These are phyloP conservation scores for Arthrinium puccinioides DNA, from an alignment of 2,329 filamentous ascomycete species.

Conservation along the genomic window DNA sequence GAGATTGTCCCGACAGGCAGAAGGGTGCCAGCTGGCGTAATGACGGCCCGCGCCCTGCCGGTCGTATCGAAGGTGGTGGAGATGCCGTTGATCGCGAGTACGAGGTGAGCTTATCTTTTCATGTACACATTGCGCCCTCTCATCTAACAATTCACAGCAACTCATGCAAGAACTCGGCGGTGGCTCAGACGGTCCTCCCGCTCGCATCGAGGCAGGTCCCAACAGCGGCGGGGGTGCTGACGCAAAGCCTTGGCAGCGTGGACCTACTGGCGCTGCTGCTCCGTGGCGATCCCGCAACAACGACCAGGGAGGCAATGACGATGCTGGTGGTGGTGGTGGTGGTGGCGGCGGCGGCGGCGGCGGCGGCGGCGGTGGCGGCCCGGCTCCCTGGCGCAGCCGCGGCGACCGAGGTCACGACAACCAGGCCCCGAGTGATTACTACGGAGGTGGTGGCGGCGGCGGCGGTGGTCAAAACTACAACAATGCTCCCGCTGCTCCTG, in stretches of 20 bases:
- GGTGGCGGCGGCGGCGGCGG: slow-evolving; percentile 33
- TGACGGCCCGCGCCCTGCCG: slow-evolving; percentile 51
- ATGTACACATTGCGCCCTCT: too few species aligned
- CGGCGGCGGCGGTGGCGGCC: slow-evolving; percentile 26
- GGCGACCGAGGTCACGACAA: slow-evolving; percentile 37
- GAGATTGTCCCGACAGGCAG: slow-evolving; percentile 93
- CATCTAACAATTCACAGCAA: slow-evolving; percentile 54
- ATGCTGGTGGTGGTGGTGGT: slow-evolving; percentile 22
- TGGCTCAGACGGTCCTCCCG: slow-evolving; percentile 59
- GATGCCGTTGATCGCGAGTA: slow-evolving; percentile 91
- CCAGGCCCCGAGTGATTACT: slow-evolving; percentile 34
- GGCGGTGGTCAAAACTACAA: slow-evolving; percentile 31
- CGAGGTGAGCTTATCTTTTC: slow-evolving; percentile 55
- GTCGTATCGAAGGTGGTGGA: slow-evolving; percentile 64
- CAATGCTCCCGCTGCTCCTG: slow-evolving; percentile 21
- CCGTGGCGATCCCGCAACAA: slow-evolving; percentile 63
- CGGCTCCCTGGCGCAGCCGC: slow-evolving; percentile 60
- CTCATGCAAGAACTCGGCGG: slow-evolving; percentile 96
- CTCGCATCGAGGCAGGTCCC: slow-evolving; percentile 81
- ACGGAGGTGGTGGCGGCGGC: slow-evolving; percentile 39
- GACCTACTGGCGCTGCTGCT: slow-evolving; percentile 74
- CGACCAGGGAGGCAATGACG: slow-evolving; percentile 38
- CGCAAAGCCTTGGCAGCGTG: slow-evolving; percentile 82
- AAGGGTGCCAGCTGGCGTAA: slow-evolving; percentile 90
- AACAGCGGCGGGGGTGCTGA: slow-evolving; percentile 50